A percentile compares a stretch with the other conserved stretches of the same genome.
Evolutionary conservation across 352 stramenopile species (phyloP).

Genomic region (Globisporangium carolinianum): DNA sequence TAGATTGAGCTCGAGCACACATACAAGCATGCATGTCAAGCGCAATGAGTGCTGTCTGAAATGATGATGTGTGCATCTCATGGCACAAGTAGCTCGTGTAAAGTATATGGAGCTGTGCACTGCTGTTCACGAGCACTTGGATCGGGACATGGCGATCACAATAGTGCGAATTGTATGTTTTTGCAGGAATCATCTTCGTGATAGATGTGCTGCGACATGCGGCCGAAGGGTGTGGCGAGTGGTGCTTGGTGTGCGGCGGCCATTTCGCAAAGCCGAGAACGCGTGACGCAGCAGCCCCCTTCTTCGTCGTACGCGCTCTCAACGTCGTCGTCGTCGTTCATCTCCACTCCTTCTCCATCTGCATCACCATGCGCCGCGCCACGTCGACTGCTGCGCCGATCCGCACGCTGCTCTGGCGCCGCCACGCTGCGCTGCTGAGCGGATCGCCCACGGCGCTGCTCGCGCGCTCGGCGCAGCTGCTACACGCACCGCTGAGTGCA

Average conservation of each 20-base stretch:
- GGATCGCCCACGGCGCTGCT: slow-evolving; percentile 8
- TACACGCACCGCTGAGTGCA: neutral
- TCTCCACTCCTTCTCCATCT: neutral
- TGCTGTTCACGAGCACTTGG: neutral
- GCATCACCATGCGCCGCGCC: slow-evolving; percentile 7
- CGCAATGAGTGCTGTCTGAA: neutral
- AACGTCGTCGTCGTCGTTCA: too few species aligned
- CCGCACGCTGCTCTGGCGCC: slow-evolving; percentile 14
- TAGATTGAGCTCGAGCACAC: neutral
- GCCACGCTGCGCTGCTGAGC: slow-evolving; percentile 8
- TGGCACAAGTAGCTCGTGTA: neutral
- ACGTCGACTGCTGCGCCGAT: slow-evolving; percentile 1
- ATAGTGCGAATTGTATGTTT: too few species aligned
- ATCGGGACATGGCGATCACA: too few species aligned
- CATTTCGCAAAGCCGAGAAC: slow-evolving; percentile 2
- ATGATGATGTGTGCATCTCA: neutral
- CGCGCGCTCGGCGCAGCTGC: slow-evolving; percentile 13
- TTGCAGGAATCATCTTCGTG: neutral
- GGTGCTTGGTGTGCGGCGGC: slow-evolving; percentile 13
- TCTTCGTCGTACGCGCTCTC: neutral
- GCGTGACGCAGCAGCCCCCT: slow-evolving; percentile 7
- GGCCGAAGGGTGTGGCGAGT: neutral
- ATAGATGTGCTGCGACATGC: neutral
- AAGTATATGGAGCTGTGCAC: neutral
- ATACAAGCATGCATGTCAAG: neutral